Percentiles rank a stretch among this genome's conserved stretches.
Conservation (phyloP, 345 rosid species). For the Melaleuca quinquenervia region DNA sequence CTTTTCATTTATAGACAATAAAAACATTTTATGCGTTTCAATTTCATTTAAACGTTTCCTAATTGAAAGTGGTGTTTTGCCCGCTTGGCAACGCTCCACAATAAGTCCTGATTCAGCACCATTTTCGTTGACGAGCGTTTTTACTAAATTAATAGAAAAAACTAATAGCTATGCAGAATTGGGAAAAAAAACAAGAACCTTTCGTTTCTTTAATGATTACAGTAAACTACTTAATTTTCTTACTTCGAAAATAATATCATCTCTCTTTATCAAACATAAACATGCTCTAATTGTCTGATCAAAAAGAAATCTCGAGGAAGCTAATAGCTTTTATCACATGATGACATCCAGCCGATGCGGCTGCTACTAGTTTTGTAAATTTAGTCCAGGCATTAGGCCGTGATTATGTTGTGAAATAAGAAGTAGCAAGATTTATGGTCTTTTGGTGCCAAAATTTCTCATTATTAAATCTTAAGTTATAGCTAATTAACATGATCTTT, state of each 20-base stretch:
- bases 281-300: neutral
- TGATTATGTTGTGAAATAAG: too few species aligned
- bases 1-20: neutral
- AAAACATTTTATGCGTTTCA: neutral
- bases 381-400: rapidly evolving
- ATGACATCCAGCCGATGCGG: too few species aligned
- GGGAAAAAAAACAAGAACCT: neutral
- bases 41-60: neutral
- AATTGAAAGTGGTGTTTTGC: neutral
- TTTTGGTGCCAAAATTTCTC: too few species aligned
- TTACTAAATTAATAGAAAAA: neutral
- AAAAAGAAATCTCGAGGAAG: neutral
- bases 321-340: neutral
- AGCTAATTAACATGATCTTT: too few species aligned
- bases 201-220: neutral
- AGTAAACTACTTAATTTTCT: neutral
- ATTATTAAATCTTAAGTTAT: too few species aligned
- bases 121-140: neutral
- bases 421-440: too few species aligned
- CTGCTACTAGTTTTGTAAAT: too few species aligned
- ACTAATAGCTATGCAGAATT: neutral
- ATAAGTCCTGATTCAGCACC: neutral
- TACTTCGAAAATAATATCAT: neutral
- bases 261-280: neutral
- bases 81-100: neutral